Percentiles rank a stretch among this genome's conserved stretches.
These are phyloP conservation scores for Glonium stellatum DNA, from an alignment of 495 filamentous ascomycete genomes.

Conservation along the genomic window DNA sequence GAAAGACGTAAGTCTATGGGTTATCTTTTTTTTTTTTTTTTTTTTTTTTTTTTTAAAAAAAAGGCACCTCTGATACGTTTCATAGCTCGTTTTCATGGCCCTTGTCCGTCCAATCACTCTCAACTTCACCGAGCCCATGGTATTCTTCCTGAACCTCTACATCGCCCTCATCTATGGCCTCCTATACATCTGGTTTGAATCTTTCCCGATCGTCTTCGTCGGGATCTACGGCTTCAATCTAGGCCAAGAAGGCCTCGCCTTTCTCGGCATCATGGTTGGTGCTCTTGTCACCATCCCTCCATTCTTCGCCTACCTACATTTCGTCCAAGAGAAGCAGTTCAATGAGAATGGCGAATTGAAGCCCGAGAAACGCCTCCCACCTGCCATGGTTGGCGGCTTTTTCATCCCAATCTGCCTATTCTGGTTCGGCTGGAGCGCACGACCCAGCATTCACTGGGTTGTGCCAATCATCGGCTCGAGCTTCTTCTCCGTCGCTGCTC, in stretches of 20 bases:
- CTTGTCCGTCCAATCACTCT: conserved; percentile 39
- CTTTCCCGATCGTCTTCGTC: conserved; percentile 48
- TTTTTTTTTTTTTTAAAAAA: too few relatives aligned
- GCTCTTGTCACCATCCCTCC: conserved; percentile 37
- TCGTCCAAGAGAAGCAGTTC: conserved; percentile 38
- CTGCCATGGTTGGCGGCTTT: conserved; percentile 42
- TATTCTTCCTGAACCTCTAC: conserved; percentile 49
- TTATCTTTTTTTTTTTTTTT: too few relatives aligned
- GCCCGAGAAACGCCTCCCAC: conserved; percentile 41
- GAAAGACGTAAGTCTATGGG: conserved; percentile 34
- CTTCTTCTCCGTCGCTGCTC: conserved; percentile 48
- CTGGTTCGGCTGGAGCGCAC: conserved; percentile 46
- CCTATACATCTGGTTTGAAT: conserved; percentile 53
- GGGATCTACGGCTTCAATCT: conserved; percentile 45
- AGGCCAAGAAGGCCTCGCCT: conserved; percentile 44
- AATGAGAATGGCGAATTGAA: conserved; percentile 38
- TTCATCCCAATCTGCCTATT: conserved; percentile 44
- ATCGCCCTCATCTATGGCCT: conserved; percentile 49
- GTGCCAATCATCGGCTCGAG: conserved; percentile 47
- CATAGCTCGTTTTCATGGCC: conserved; percentile 28
- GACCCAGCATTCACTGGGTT: conserved; percentile 45
- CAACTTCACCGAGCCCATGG: conserved; percentile 44
- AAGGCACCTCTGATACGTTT: not conserved
- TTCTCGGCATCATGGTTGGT: conserved; percentile 45
- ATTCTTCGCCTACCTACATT: conserved; percentile 44